Percentiles rank a stretch among this genome's conserved stretches.
Evolutionary conservation across 164 flowering plant genomes (phyloP).

Genomic region (Cinnamomum micranthum): DNA sequence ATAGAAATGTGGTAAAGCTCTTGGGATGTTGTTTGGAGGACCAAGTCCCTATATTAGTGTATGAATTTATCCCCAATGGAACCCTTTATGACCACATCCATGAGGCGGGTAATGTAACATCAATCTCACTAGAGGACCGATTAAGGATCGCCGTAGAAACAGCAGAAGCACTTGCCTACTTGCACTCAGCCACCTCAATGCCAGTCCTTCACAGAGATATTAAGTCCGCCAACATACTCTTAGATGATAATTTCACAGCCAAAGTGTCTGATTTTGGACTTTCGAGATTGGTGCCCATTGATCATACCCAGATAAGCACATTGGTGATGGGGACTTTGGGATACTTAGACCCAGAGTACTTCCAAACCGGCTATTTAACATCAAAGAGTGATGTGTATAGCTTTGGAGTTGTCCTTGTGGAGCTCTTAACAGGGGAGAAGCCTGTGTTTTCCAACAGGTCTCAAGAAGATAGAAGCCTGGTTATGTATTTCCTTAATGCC

Average conservation of each 20-base stretch:
- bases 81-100: conserved; percentile 24
- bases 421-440: conserved; percentile 13
- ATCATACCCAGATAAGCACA: conserved; percentile 2
- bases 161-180: conserved; percentile 38
- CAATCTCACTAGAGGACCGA: conserved; percentile 24
- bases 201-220: conserved; percentile 44
- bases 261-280: conserved; percentile 37
- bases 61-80: conserved; percentile 24
- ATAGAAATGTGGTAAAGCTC: conserved; percentile 23
- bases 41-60: conserved; percentile 23
- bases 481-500: background rate
- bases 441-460: conserved; percentile 3
- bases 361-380: conserved; percentile 4
- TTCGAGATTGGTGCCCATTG: conserved; percentile 3
- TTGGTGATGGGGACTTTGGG: conserved; percentile 12
- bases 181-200: conserved; percentile 37
- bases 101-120: background rate
- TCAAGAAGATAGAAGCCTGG: conserved; percentile 1
- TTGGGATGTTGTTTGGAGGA: conserved; percentile 28
- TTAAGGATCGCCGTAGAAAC: conserved; percentile 36
- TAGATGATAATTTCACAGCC: conserved; percentile 28
- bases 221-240: conserved; percentile 35
- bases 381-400: conserved; percentile 16
- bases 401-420: conserved; percentile 14
- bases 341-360: conserved; percentile 15